These are phyloP conservation scores for Chaetomium cochliodes DNA, from an alignment of 495 filamentous ascomycete genomes.

Conservation along the genomic window DNA sequence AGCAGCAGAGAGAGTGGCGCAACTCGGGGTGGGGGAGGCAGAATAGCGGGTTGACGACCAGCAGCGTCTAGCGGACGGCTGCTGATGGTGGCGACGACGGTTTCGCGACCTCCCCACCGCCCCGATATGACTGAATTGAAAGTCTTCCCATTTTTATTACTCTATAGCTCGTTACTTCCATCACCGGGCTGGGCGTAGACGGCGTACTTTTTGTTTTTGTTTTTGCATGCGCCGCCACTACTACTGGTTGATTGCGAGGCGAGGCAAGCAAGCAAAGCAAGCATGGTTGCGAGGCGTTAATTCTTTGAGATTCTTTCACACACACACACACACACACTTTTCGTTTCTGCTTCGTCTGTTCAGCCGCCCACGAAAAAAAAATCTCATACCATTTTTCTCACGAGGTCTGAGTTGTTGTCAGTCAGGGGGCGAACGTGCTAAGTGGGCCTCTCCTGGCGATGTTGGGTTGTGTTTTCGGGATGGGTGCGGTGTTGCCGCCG, in stretches of 20 bases:
- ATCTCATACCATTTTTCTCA: not conserved
- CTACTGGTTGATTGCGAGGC: not conserved
- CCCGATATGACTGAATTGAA: not conserved
- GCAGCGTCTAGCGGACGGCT: slow-evolving; percentile 30
- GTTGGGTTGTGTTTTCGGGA: not conserved
- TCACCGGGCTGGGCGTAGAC: not conserved
- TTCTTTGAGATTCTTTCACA: not conserved
- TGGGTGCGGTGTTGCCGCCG: not conserved
- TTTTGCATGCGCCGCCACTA: not conserved
- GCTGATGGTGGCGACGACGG: not conserved
- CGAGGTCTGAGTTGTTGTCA: not conserved
- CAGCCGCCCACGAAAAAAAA: not conserved
- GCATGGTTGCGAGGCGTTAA: slow-evolving; percentile 26
- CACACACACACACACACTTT: slow-evolving; percentile 1
- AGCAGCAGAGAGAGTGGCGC: slow-evolving; percentile 50
- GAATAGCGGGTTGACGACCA: slow-evolving; percentile 39
- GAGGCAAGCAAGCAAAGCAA: slow-evolving; percentile 8
- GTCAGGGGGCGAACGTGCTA: not conserved
- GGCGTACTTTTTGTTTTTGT: not conserved
- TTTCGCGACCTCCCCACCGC: not conserved
- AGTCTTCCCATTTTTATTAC: not conserved
- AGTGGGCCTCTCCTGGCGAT: not conserved
- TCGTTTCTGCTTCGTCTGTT: not conserved
- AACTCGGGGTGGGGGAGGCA: slow-evolving; percentile 53
- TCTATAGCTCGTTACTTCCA: not conserved